These are phyloP conservation scores for Jatropha multifida DNA, from an alignment of 441 rosid species.

Conservation along the genomic window DNA sequence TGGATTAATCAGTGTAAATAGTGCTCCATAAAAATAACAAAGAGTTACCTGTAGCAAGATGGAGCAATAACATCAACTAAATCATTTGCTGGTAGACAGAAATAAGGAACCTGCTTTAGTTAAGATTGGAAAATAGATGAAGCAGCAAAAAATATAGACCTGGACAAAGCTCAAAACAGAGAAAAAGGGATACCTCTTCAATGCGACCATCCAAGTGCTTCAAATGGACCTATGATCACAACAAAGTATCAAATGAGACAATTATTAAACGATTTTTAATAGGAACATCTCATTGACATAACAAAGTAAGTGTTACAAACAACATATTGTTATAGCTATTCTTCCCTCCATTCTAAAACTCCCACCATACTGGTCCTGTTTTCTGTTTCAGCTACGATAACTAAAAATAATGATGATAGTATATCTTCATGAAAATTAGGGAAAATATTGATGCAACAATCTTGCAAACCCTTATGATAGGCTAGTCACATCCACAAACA, in stretches of 20 bases:
- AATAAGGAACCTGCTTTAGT: conserved; percentile 96
- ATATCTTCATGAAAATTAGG: conserved; percentile 1
- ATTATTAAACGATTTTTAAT: neutral
- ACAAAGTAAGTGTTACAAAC: neutral
- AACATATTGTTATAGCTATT: neutral
- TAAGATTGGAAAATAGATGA: conserved; percentile 39
- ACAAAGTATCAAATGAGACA: conserved; percentile 16
- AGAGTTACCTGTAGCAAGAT: conserved; percentile 87
- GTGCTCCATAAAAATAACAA: conserved; percentile 3
- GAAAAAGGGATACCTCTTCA: conserved; percentile 65
- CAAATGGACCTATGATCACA: conserved; percentile 66
- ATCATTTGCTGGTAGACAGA: conserved; percentile 95
- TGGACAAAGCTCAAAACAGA: conserved; percentile 21
- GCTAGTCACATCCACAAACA: neutral
- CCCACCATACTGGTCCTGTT: neutral
- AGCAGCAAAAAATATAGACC: conserved; percentile 31
- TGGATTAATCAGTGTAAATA: neutral
- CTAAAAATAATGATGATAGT: neutral
- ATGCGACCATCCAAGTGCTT: conserved; percentile 96
- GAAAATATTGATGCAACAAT: neutral
- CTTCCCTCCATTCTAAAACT: neutral
- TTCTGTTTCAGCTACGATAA: neutral
- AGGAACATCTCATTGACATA: neutral
- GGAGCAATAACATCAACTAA: conserved; percentile 96
- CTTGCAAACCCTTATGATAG: neutral